A percentile compares a stretch with the other conserved stretches of the same genome.
Conservation (phyloP, 1,284 basidiomycete genomes). For the Moesziomyces antarcticus region DNA sequence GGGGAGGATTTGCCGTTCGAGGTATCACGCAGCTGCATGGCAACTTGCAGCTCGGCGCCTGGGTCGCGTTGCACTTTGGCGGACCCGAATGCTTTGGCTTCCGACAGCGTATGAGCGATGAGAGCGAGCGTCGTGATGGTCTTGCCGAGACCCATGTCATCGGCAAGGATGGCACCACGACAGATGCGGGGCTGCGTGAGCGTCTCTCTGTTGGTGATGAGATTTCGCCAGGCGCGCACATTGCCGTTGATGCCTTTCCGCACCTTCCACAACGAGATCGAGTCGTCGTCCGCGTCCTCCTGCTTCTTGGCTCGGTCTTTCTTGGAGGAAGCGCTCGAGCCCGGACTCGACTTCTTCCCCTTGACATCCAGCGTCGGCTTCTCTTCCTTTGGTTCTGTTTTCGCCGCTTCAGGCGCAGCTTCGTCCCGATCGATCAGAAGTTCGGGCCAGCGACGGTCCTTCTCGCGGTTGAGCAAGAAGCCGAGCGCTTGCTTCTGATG, state of each 20-base stretch:
- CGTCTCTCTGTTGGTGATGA: constrained; percentile 84
- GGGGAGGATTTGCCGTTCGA: constrained; percentile 2
- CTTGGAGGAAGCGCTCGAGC: neutral
- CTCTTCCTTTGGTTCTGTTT: neutral
- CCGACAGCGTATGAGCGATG: constrained; percentile 82
- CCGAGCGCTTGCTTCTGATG: constrained; percentile 98
- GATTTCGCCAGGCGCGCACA: constrained; percentile 75
- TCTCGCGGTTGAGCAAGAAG: constrained; percentile 92
- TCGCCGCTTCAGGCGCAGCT: neutral
- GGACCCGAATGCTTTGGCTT: constrained; percentile 77
- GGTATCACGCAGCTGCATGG: constrained; percentile 7
- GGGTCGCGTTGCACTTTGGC: constrained; percentile 16
- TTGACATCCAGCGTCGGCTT: neutral
- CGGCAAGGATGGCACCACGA: constrained; percentile 84
- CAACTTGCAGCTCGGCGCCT: constrained; percentile 7
- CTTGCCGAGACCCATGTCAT: constrained; percentile 91
- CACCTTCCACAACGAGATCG: constrained; percentile 82
- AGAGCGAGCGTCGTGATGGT: constrained; percentile 92
- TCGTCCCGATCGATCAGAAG: constrained; percentile 31
- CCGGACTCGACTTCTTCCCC: neutral
- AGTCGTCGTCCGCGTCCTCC: constrained; percentile 65
- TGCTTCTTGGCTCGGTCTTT: constrained; percentile 5
- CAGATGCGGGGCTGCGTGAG: constrained; percentile 75
- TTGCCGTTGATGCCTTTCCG: constrained; percentile 70
- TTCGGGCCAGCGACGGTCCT: constrained; percentile 48